A percentile compares a stretch with the other conserved stretches of the same genome.
phyloP scores from a whole-genome alignment of 2,329 filamentous ascomycete species.

The Epichloe gansuensis region DNA sequence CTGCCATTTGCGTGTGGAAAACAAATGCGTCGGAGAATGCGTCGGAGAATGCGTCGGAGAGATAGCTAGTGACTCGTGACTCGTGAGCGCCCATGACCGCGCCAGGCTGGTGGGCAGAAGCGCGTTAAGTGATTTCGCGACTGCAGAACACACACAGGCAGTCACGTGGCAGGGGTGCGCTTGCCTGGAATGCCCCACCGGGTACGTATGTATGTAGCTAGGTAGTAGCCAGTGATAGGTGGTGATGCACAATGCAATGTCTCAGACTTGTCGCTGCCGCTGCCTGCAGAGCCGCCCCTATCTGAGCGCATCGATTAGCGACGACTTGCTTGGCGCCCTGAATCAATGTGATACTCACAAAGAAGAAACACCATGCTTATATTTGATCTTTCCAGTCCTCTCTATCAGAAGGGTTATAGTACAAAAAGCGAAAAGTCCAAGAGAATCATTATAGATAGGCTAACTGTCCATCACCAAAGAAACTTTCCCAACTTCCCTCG shows the following conservation, averaged over 20 bases:
- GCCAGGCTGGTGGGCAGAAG: conserved; percentile 22
- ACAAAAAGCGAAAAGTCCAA: conserved; percentile 17
- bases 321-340: background rate
- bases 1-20: background rate
- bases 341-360: background rate
- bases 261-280: too few species aligned
- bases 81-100: conserved; percentile 21
- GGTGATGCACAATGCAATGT: too few species aligned
- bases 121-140: conserved; percentile 26
- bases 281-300: background rate
- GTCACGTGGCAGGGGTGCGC: conserved; percentile 4
- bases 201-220: too few species aligned
- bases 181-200: background rate
- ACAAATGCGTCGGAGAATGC: conserved; percentile 5
- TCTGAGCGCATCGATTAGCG: background rate
- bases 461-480: too few species aligned
- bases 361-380: conserved; percentile 10
- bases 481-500: too few species aligned
- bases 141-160: background rate
- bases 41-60: conserved; percentile 4
- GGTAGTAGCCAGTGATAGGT: too few species aligned
- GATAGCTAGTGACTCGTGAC: background rate
- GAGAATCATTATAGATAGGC: conserved; percentile 18
- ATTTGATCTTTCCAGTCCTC: conserved; percentile 12
- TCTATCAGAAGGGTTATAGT: conserved; percentile 12